Conservation (phyloP, 2,329 filamentous ascomycete species). For the Colletotrichum sp. region DNA sequence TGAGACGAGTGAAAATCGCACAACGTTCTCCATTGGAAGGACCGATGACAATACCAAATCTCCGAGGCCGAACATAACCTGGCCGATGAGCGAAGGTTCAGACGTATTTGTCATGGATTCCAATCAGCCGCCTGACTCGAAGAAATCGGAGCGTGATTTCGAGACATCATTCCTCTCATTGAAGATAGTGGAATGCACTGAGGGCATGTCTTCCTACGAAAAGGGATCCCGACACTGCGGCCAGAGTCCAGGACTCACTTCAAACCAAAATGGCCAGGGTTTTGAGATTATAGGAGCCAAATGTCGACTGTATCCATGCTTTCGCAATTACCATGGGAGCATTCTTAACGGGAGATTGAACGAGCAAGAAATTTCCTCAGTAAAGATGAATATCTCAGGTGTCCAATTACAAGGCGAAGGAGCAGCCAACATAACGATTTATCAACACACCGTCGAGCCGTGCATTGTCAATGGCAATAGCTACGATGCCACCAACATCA, state of each 20-base stretch:
- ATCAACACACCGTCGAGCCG: neutral
- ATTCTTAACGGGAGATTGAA: neutral
- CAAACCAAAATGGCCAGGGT: neutral
- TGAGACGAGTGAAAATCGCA: neutral
- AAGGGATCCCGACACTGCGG: neutral
- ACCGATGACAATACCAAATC: neutral
- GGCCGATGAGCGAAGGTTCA: neutral
- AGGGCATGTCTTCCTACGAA: neutral
- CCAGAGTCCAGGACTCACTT: neutral
- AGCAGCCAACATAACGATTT: neutral
- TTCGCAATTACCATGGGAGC: neutral
- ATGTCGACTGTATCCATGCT: neutral
- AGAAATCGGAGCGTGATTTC: neutral
- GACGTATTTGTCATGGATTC: neutral
- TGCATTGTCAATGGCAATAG: neutral
- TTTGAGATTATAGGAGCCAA: neutral
- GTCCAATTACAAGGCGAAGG: neutral
- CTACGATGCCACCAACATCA: neutral
- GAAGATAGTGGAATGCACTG: neutral
- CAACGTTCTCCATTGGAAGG: neutral
- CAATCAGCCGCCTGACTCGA: neutral
- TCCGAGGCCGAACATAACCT: neutral
- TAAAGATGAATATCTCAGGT: neutral
- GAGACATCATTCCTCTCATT: neutral
- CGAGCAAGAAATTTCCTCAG: neutral